phyloP scores from a whole-genome alignment of 257 asterid genomes.

The Rauvolfia tetraphylla region DNA sequence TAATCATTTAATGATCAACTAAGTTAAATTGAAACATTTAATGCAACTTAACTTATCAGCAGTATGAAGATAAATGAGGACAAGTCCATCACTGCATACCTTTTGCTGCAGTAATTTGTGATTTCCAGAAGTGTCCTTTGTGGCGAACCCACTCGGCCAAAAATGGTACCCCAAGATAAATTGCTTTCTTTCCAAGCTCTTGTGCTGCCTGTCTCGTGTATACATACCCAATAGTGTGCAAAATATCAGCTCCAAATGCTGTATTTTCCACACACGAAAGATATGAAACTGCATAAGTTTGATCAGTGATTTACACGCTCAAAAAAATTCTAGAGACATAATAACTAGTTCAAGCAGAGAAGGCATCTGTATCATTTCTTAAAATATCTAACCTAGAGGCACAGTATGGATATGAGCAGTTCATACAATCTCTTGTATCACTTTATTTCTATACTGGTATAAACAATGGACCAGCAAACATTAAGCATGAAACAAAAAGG shows the following conservation, averaged over 20 bases:
- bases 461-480: not conserved
- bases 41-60: not conserved
- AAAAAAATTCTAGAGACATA: not conserved
- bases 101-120: slow-evolving; percentile 98
- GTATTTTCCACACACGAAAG: slow-evolving; percentile 19
- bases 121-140: slow-evolving; percentile 93
- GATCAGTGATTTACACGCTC: not conserved
- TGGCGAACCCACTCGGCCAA: slow-evolving; percentile 98
- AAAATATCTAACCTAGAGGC: not conserved
- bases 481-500: not conserved
- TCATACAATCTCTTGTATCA: not conserved
- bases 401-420: not conserved
- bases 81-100: slow-evolving; percentile 37
- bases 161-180: slow-evolving; percentile 87
- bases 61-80: not conserved
- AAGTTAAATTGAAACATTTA: not conserved
- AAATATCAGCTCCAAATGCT: slow-evolving; percentile 99
- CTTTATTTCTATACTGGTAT: not conserved
- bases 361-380: not conserved
- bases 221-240: slow-evolving; percentile 93
- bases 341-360: not conserved
- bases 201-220: slow-evolving; percentile 93
- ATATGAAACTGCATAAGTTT: not conserved
- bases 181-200: slow-evolving; percentile 98
- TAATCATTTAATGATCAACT: slow-evolving; percentile 4